Conservation (phyloP, 805 yeast species). For the Spathaspora arborariae region DNA sequence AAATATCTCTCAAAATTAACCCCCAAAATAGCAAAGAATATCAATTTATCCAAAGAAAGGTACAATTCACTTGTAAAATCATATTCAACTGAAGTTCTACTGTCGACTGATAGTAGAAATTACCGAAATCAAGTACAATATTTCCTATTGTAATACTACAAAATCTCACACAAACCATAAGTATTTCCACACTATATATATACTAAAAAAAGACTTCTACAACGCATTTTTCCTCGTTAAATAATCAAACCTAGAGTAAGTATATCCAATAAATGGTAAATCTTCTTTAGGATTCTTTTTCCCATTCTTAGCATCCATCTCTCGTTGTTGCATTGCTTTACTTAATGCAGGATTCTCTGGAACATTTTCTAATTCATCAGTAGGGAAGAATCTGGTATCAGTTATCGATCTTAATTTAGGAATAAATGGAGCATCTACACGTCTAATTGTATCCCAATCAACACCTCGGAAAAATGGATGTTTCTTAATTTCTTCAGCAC, state of each 20-base stretch:
- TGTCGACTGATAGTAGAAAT: no score
- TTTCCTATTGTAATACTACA: no score
- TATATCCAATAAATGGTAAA: slow-evolving; percentile 95
- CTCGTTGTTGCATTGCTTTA: slow-evolving; percentile 62
- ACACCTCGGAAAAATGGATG: slow-evolving; percentile 97
- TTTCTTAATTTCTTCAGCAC: slow-evolving; percentile 83
- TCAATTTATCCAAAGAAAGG: no score
- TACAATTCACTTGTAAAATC: no score
- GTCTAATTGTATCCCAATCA: slow-evolving; percentile 85
- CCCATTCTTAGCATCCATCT: slow-evolving; percentile 42
- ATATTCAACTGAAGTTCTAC: neutral
- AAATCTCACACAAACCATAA: neutral
- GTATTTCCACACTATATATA: neutral
- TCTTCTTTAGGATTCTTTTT: slow-evolving; percentile 68
- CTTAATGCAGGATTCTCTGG: slow-evolving; percentile 74
- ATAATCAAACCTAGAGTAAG: slow-evolving; percentile 92
- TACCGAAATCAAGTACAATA: no score
- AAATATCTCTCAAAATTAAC: no score
- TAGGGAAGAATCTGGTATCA: slow-evolving; percentile 96
- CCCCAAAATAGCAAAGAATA: no score
- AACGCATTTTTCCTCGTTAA: slow-evolving; percentile 71
- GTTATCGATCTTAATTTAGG: slow-evolving; percentile 90
- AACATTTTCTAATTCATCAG: slow-evolving; percentile 91
- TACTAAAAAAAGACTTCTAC: slow-evolving; percentile 13
- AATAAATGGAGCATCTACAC: slow-evolving; percentile 88